Base-by-base conservation (phyloP, 805 yeast species). In the Saturnispora sekii region DNA sequence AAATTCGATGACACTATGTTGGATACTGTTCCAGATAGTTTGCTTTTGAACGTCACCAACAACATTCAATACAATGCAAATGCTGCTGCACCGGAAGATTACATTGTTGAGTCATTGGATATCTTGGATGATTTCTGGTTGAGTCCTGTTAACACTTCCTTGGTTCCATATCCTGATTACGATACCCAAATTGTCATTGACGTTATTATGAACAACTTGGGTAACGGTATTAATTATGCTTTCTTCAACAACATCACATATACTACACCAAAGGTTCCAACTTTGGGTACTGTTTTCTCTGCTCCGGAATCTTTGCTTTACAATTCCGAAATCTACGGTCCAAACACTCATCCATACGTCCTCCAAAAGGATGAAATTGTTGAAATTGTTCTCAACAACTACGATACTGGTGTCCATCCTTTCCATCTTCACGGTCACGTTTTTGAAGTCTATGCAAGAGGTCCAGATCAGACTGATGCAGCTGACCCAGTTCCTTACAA, bases 401-500 rank as follows among this genome's bases (percentile, higher is more conserved):
- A 67, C 48, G 98, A 90, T 64, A 77, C 95, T 5, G 97, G 97
- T 61, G 82, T 73, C 55, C 98, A 90, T 69, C 97, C 98, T 29
- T 90, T 90, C 93, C 98, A 90, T 67, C 69, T 90, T 61, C 98
- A 90, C 68, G 98, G 98, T 42, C 93, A 84, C 63, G 76, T 64
- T 41, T 90, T 89, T 84, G 97, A 90, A 68, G 72, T 83, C 9
- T 62, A 87, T 48, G 79, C 76, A 50, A 74, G 96, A 64, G 86
- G 82, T 41, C 77, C 70, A 29, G 78, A 72, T 37, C 76, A 73
- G 43, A 66, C 66, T 46, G 81, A 73, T 43, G 76, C 64, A 16
- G 78, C 68, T 43, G 72, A 66, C 40, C 83, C 82, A 34, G 71
- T 74, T 40, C 59, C 72, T 7, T 87, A 70, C 59, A 78, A 84